Conservation (phyloP, 768 basidiomycete genomes). For the Russula dissimulans region DNA sequence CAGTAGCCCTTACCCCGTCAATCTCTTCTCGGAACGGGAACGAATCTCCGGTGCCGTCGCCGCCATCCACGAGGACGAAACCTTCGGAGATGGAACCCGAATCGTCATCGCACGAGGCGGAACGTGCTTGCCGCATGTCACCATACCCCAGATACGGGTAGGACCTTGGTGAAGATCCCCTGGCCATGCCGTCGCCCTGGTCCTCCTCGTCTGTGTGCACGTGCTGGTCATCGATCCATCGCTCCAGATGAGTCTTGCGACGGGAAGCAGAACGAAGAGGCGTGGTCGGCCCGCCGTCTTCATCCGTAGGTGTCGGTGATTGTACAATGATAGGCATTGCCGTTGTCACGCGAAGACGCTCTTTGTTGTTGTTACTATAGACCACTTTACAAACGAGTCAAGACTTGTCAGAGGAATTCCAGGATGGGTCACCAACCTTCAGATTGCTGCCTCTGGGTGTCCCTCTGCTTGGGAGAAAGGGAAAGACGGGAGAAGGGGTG, state of each 20-base stretch:
- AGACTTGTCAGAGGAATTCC: neutral
- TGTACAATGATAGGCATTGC: conserved; percentile 17
- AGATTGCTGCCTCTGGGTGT: neutral
- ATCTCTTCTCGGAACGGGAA: conserved; percentile 2
- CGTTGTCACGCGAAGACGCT: neutral
- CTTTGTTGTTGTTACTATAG: neutral
- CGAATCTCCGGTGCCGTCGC: conserved; percentile 19
- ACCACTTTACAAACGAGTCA: neutral
- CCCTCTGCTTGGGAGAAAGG: neutral
- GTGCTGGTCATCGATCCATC: conserved; percentile 39
- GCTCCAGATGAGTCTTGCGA: conserved; percentile 33
- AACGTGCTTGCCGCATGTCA: conserved; percentile 26
- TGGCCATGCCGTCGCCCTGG: conserved; percentile 19
- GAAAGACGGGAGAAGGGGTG: neutral
- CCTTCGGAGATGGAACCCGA: conserved; percentile 31
- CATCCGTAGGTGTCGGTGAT: conserved; percentile 16
- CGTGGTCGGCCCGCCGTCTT: conserved; percentile 18
- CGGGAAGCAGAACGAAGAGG: conserved; percentile 25
- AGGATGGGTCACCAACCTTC: conserved; percentile 1
- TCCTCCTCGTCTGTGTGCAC: conserved; percentile 18
- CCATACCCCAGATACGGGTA: conserved; percentile 38
- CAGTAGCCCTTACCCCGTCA: neutral
- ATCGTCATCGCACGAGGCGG: conserved; percentile 25
- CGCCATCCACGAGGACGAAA: conserved; percentile 35
- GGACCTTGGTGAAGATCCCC: conserved; percentile 23